These are phyloP conservation scores for Nicotiana knightiana DNA, from an alignment of 257 asterid genomes.

Conservation along the genomic window DNA sequence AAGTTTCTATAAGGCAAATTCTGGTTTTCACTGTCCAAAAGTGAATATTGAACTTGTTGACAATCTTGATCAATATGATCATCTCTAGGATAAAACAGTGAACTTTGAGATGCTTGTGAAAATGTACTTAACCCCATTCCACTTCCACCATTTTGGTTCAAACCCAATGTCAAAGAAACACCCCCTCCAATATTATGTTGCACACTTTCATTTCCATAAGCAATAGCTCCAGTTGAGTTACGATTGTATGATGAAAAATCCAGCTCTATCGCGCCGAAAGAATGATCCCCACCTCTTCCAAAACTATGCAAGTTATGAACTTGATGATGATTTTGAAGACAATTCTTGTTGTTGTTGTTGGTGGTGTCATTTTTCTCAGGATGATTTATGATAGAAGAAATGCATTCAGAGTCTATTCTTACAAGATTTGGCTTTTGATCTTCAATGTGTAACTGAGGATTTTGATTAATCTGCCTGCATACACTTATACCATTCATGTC, in stretches of 20 bases:
- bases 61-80: slow-evolving; percentile 55
- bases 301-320: slow-evolving; percentile 16
- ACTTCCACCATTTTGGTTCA: slow-evolving; percentile 53
- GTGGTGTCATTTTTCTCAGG: slow-evolving; percentile 26
- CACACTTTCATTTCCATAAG: slow-evolving; percentile 9
- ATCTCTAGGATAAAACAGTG: slow-evolving; percentile 61
- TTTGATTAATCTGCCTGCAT: background rate
- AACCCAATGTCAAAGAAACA: slow-evolving; percentile 74
- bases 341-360: slow-evolving; percentile 14
- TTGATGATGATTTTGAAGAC: slow-evolving; percentile 22
- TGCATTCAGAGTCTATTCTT: slow-evolving; percentile 66
- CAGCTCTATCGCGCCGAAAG: slow-evolving; percentile 46
- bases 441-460: slow-evolving; percentile 9
- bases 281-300: slow-evolving; percentile 20
- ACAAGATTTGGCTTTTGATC: slow-evolving; percentile 71
- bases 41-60: slow-evolving; percentile 60
- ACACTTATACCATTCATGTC: slow-evolving; percentile 5
- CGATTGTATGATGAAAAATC: slow-evolving; percentile 56
- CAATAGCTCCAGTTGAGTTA: slow-evolving; percentile 16
- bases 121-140: slow-evolving; percentile 48
- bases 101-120: slow-evolving; percentile 36
- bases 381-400: slow-evolving; percentile 58
- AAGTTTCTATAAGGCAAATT: slow-evolving; percentile 69
- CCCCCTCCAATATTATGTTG: slow-evolving; percentile 28
- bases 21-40: slow-evolving; percentile 70